A percentile compares a stretch with the other conserved stretches of the same genome.
Evolutionary conservation across 1,284 basidiomycete genomes (phyloP).

Genomic region (Boletus mariae): DNA sequence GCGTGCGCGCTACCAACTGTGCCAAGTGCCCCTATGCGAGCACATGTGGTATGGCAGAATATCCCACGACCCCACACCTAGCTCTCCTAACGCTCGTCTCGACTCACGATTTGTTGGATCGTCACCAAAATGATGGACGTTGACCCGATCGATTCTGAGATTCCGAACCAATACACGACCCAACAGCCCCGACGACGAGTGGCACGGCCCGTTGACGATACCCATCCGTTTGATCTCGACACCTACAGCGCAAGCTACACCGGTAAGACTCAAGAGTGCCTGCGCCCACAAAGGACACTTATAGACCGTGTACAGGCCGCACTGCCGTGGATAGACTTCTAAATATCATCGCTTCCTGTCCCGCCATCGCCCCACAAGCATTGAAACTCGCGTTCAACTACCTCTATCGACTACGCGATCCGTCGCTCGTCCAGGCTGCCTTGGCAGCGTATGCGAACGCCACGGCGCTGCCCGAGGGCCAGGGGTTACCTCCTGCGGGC

Average conservation of each 20-base stretch:
- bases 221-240: slow-evolving; percentile 79
- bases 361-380: slow-evolving; percentile 65
- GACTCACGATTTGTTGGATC: not conserved
- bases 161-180: slow-evolving; percentile 9
- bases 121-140: slow-evolving; percentile 28
- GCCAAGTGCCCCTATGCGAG: slow-evolving; percentile 21
- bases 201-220: slow-evolving; percentile 55
- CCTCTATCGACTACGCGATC: slow-evolving; percentile 60
- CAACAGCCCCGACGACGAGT: slow-evolving; percentile 17
- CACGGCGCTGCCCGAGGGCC: slow-evolving; percentile 36
- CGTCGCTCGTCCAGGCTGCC: slow-evolving; percentile 53
- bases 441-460: slow-evolving; percentile 57
- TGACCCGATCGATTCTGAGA: slow-evolving; percentile 28
- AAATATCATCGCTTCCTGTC: slow-evolving; percentile 60
- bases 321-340: slow-evolving; percentile 66
- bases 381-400: slow-evolving; percentile 60
- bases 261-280: slow-evolving; percentile 15
- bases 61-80: not conserved
- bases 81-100: slow-evolving; percentile 8
- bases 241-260: slow-evolving; percentile 37
- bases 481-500: slow-evolving; percentile 42
- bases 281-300: not conserved
- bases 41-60: not conserved
- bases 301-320: slow-evolving; percentile 46
- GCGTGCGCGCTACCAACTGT: slow-evolving; percentile 41